Conservation (phyloP, 2,329 filamentous ascomycete species). For the Fusarium annulatum region DNA sequence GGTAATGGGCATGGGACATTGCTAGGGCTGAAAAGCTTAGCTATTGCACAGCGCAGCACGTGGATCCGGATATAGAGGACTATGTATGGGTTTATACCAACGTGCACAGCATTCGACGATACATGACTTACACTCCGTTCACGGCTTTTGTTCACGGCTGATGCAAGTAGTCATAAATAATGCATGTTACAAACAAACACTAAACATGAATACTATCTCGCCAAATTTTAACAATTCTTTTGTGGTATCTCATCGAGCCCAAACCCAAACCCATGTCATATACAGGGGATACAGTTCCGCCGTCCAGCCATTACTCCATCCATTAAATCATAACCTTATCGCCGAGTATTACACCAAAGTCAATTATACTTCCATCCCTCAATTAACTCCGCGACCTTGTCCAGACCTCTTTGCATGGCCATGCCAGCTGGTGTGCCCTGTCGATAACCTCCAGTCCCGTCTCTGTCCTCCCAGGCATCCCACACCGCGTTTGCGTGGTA, state of each 20-base stretch:
- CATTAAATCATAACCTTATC: constrained; percentile 13
- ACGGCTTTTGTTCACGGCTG: not conserved
- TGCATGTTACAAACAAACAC: not conserved
- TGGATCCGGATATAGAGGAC: not conserved
- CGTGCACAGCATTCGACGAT: not conserved
- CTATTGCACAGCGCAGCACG: not conserved
- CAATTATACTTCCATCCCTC: constrained; percentile 44
- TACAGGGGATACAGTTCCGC: constrained; percentile 18
- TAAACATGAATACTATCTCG: not conserved
- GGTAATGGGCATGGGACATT: not conserved
- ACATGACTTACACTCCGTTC: not conserved
- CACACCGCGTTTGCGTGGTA: constrained; percentile 45
- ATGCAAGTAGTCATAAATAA: not conserved
- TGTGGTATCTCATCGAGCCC: constrained; percentile 36
- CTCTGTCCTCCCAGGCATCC: constrained; percentile 45
- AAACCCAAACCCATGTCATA: constrained; percentile 3
- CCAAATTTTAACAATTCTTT: constrained; percentile 24
- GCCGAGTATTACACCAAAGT: constrained; percentile 17
- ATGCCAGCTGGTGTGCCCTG: constrained; percentile 45
- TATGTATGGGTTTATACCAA: not conserved
- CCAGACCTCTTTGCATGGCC: constrained; percentile 42
- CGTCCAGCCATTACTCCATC: constrained; percentile 21
- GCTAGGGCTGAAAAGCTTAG: constrained; percentile 3
- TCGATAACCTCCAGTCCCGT: constrained; percentile 39
- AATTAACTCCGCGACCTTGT: constrained; percentile 45